Conservation (phyloP, 768 basidiomycete species). For the Psilocybe cubensis region DNA sequence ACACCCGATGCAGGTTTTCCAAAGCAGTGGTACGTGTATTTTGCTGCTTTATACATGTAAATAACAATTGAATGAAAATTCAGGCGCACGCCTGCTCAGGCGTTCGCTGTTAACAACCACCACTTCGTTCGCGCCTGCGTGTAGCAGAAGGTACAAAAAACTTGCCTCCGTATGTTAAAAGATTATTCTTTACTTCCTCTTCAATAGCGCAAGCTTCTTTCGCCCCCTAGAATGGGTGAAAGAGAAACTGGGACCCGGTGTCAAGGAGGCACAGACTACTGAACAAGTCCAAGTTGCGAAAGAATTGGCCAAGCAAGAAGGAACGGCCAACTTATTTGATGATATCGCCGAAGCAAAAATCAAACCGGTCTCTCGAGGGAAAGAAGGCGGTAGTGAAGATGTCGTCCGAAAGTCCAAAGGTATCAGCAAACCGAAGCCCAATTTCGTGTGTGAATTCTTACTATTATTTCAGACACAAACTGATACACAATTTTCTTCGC, state of each 20-base stretch:
- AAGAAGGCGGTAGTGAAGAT: background rate
- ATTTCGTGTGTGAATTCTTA: constrained; percentile 25
- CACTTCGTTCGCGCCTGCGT: constrained; percentile 6
- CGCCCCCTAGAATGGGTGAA: constrained; percentile 68
- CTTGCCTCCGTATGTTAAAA: background rate
- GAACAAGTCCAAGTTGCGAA: constrained; percentile 51
- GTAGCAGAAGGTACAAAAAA: constrained; percentile 23
- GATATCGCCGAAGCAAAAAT: constrained; percentile 26
- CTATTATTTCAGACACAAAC: background rate
- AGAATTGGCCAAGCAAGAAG: constrained; percentile 46
- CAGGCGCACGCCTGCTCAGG: constrained; percentile 17
- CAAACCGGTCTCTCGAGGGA: constrained; percentile 11
- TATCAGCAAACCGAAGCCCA: constrained; percentile 26
- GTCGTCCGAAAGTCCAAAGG: constrained; percentile 15
- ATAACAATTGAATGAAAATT: background rate
- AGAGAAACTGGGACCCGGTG: constrained; percentile 54
- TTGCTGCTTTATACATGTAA: background rate
- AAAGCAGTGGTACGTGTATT: constrained; percentile 26
- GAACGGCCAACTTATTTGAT: constrained; percentile 56
- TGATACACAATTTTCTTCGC: background rate
- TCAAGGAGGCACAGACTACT: constrained; percentile 46
- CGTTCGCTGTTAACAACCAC: constrained; percentile 7
- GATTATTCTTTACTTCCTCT: background rate
- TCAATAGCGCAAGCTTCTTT: constrained; percentile 47
- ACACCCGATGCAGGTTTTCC: constrained; percentile 32